Evolutionary conservation across 495 filamentous ascomycete species (phyloP).

Genomic region (Emericellopsis terricola): DNA sequence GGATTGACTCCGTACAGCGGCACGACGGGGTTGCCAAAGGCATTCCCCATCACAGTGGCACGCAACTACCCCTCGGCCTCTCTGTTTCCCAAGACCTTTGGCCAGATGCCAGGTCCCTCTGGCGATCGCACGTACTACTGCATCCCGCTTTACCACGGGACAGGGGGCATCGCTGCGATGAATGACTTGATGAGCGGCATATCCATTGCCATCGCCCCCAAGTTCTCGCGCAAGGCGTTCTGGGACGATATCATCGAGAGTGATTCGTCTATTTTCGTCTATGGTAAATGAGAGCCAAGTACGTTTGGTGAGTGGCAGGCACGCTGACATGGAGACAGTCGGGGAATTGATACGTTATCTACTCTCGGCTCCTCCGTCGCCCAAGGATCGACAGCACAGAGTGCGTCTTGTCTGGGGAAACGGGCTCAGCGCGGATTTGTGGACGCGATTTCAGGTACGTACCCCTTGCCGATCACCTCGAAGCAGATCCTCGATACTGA

Average conservation of each 20-base stretch:
- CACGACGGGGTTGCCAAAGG: slow-evolving; percentile 51
- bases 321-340: slow-evolving; percentile 19
- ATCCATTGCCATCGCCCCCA: slow-evolving; percentile 47
- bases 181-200: slow-evolving; percentile 35
- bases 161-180: slow-evolving; percentile 39
- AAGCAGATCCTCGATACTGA: too few species aligned
- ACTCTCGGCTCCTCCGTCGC: slow-evolving; percentile 45
- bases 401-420: slow-evolving; percentile 59
- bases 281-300: slow-evolving; percentile 19
- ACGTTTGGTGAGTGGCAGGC: too few species aligned
- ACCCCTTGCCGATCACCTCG: too few species aligned
- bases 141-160: slow-evolving; percentile 74
- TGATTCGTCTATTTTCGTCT: slow-evolving; percentile 50
- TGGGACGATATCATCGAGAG: slow-evolving; percentile 60
- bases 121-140: slow-evolving; percentile 54
- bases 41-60: slow-evolving; percentile 13
- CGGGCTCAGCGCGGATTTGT: slow-evolving; percentile 61
- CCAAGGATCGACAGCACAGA: slow-evolving; percentile 44
- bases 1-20: slow-evolving; percentile 17
- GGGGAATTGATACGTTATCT: slow-evolving; percentile 67
- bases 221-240: slow-evolving; percentile 53
- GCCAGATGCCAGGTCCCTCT: slow-evolving; percentile 4
- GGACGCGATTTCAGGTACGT: slow-evolving; percentile 33
- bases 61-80: background rate
- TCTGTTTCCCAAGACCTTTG: background rate